Evolutionary conservation across 371 early-diverging fungal genomes (phyloP), one percentile per base, ranked within the genome.

Genomic region (Apophysomyces sp.): DNA sequence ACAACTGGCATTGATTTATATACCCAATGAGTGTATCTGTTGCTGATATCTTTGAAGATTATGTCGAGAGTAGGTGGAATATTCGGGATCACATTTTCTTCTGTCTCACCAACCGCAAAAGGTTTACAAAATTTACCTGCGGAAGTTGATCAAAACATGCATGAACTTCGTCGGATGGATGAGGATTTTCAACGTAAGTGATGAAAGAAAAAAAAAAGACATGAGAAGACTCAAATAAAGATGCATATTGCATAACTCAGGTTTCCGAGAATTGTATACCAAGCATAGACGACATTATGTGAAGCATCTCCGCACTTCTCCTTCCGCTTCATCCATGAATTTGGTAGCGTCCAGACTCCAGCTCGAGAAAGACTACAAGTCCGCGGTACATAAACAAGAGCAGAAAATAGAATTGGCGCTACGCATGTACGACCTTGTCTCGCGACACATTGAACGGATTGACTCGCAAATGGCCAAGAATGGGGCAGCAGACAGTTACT

Each of bases 141-240:
- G 41, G 82, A 81, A 58, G 77, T 81, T 49, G 78, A 81, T 55
- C 82, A 81, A 60, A 78, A 78, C 55, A 81, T 81, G 82, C 78
- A 74, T 53, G 82, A 81, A 36, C 62, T 81, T 28, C 75, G 82
- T 58, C 66, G 74, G 37, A 81, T 81, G 82, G 82, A 81, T 58
- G 82, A 81, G 61, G 79, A 81, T 56, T 78, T 78, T 55, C 82
- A 76, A 70, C 68, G 76, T 68, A 80, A 73, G 62, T 49, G 26
- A n/a, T 21, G 8, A n/a, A 26, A 52, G 34, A 41, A 49, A 52
- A 62, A 13, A 12, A 31, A 27, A 44, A 39, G 40, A 24, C 15
- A 52, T 49, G 11, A 24, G 36, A 21, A 41, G n/a, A n/a, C n/a
- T n/a, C n/a, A 49, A 40, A 29, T 15, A 53, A 62, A 28, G 65